Conservation (phyloP, 371 early-diverging fungal species). For the Fennellomyces sp. region DNA sequence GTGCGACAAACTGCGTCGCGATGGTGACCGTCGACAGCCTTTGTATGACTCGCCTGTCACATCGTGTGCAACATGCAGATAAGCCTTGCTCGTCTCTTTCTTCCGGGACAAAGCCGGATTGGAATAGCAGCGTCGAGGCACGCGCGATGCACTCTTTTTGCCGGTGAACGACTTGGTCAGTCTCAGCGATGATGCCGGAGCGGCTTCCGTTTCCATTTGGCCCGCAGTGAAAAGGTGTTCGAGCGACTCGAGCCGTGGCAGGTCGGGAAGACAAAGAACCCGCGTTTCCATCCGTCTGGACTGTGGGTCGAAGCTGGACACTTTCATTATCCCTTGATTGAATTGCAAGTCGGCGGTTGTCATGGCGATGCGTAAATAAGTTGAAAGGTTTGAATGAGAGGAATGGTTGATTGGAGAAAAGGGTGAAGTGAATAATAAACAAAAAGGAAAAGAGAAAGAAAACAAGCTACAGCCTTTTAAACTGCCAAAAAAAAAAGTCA, state of each 20-base stretch:
- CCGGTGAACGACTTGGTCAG: slow-evolving; percentile 6
- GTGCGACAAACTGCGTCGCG: slow-evolving; percentile 17
- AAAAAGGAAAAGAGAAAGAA: slow-evolving; percentile 1
- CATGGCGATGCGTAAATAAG: slow-evolving; percentile 14
- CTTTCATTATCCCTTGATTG: slow-evolving; percentile 32
- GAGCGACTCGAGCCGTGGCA: slow-evolving; percentile 29
- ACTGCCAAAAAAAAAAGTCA: not conserved
- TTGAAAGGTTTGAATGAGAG: slow-evolving; percentile 16
- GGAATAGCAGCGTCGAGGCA: slow-evolving; percentile 19
- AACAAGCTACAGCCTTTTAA: slow-evolving; percentile 5
- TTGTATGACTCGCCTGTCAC: not conserved
- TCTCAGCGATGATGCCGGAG: not conserved
- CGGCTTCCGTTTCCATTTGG: not conserved
- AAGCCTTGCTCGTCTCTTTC: not conserved
- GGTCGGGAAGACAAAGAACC: slow-evolving; percentile 23
- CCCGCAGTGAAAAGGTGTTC: slow-evolving; percentile 25
- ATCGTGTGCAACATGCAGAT: not conserved
- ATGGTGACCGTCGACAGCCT: slow-evolving; percentile 5
- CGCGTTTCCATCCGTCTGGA: slow-evolving; percentile 28
- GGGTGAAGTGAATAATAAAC: not conserved
- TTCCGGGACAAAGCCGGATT: slow-evolving; percentile 12
- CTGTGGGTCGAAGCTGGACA: slow-evolving; percentile 34
- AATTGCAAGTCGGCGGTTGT: slow-evolving; percentile 22
- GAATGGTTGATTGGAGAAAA: slow-evolving; percentile 3
- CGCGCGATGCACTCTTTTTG: not conserved